Conservation (phyloP, 371 early-diverging fungal species). For the Capillidium heterosporum region DNA sequence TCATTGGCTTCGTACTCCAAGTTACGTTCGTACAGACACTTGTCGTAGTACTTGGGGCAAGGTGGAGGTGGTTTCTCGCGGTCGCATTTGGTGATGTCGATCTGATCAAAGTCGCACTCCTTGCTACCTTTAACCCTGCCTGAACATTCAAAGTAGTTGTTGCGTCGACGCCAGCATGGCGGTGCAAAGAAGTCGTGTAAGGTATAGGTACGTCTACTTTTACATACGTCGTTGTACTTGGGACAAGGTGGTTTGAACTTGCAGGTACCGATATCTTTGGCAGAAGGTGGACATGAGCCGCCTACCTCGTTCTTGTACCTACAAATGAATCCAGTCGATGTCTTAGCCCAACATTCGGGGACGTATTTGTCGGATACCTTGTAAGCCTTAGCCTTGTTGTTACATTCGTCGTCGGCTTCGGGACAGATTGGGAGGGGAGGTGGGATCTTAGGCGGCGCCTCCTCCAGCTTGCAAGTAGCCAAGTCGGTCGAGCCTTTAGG, state of each 20-base stretch:
- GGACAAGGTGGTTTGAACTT: background rate
- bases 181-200: background rate
- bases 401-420: background rate
- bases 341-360: slow-evolving; percentile 1
- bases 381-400: background rate
- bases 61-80: background rate
- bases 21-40: background rate
- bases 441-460: background rate
- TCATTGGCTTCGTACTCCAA: background rate
- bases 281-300: background rate
- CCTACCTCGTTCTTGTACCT: background rate
- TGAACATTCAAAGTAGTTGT: background rate
- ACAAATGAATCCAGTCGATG: background rate
- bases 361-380: background rate
- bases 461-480: background rate
- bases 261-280: background rate
- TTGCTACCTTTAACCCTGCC: background rate
- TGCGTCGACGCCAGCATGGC: background rate
- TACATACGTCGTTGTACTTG: background rate
- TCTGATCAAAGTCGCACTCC: background rate
- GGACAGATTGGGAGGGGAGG: background rate
- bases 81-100: background rate
- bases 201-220: background rate
- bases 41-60: background rate
- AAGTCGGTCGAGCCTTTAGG: background rate